Base-by-base conservation (phyloP, 805 yeast genomes). In the Candida ovalis region DNA sequence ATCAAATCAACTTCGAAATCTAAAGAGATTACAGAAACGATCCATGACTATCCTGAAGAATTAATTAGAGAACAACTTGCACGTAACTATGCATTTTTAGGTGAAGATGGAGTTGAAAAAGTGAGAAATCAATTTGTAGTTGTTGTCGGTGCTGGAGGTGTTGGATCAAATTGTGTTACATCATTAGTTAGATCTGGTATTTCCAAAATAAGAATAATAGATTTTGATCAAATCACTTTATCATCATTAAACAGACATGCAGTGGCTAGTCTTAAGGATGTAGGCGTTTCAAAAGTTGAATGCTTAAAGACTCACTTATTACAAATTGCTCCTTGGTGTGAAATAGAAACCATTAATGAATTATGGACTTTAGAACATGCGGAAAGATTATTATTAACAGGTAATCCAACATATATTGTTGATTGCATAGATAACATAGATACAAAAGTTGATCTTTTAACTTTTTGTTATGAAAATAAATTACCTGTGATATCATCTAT, bases 401-500 rank as follows among this genome's bases (percentile, higher is more conserved):
- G 77, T 1, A 66, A 70, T 13, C 96, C 96, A 4, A 82, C 86
- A 37, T 87, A 81, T 61, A 81, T 94, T 23, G 86, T 94, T 25
- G 99, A 94, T 63, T 94, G 98, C 70, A 94, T 94, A 56, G 99
- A 94, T 68, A 94, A 94, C 64, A 85, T 94, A 50, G 96, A 92
- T 58, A 91, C 98, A n/a, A 94, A 94, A 61, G 95, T 91, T 24
- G 99, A 94, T 60, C 71, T 94, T 45, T 71, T 94, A 55, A 82
- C 83, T 28, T 91, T 76, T 67, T 84, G 96, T 55, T 71, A 82
- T 62, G 73, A 75, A 17, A 69, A 80, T 40, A 66, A 74, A 1
- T 63, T 92, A 30, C 80, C 78, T n/a, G 86, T 90, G 28, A 78
- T 94, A 36, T 83, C 96, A 4, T 87, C 97, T 0, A 95, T 95